Evolutionary conservation across 139 green algal genomes (phyloP).

Genomic region (Trebouxia sp.): DNA sequence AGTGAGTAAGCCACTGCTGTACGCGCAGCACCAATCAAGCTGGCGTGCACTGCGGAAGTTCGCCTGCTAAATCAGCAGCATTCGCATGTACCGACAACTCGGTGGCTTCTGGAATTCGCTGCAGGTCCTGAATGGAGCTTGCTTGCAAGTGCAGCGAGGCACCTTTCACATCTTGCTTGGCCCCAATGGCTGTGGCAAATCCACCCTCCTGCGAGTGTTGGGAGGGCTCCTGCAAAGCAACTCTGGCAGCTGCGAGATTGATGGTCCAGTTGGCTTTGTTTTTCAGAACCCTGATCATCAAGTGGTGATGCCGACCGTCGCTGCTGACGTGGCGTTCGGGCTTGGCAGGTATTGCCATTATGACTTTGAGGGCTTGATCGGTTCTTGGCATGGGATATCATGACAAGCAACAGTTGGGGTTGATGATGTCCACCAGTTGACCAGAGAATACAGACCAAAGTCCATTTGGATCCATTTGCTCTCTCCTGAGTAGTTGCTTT

Average conservation of each 20-base stretch:
- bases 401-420: background rate
- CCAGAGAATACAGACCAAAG: background rate
- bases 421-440: background rate
- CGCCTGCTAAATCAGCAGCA: background rate
- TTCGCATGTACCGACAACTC: background rate
- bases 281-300: constrained; percentile 98
- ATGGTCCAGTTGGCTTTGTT: constrained; percentile 83
- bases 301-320: constrained; percentile 90
- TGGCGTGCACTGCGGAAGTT: too few species aligned
- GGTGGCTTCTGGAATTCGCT: background rate
- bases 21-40: too few species aligned
- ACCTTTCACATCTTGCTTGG: constrained; percentile 93
- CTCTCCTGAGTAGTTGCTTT: too few species aligned
- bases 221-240: constrained; percentile 76
- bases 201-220: constrained; percentile 81
- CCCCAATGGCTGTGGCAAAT: constrained; percentile 85
- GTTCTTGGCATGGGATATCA: background rate
- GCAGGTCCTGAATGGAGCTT: constrained; percentile 31
- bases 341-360: constrained; percentile 60
- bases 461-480: background rate
- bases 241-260: constrained; percentile 54
- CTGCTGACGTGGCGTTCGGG: constrained; percentile 95
- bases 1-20: too few species aligned
- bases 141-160: constrained; percentile 58
- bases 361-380: background rate